Evolutionary conservation across 768 basidiomycete genomes (phyloP), one percentile per base, ranked within the genome.

Genomic region (Sarcodon sp.): DNA sequence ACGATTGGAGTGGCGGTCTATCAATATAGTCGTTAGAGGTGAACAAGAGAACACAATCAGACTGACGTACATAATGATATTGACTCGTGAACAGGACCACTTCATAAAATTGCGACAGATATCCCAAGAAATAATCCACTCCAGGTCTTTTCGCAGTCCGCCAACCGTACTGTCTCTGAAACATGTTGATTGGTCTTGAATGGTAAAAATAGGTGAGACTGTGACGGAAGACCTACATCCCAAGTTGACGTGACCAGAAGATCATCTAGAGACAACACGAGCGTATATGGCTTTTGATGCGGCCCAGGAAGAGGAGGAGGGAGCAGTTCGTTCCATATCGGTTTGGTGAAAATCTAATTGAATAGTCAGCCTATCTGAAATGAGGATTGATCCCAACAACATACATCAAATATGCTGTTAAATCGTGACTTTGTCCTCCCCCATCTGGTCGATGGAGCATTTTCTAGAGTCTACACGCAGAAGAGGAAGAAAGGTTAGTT

Each of bases 101-200:
- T 69, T 99, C 96, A 62, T 91, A 99, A 69, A 98, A 99, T 59
- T 97, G 94, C 0, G 91, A 89, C 44, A 99, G 77, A 63, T 99
- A 99, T 27, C 79, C 93, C 33, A 99, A 72, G 76, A 99, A 99
- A 67, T 99, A 98, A 61, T 99, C 96, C 12, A 92, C 87, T 4
- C 96, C 96, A 1, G 96, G 94, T 33, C 96, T 80, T 67, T 98
- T 99, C 5, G 93, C 94, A 3, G 94, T 97, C 54, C 90, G 73
- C 94, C 96, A 99, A 46, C 96, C 96, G 57, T 88, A 74, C 66
- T 88, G 78, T 47, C 93, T 80, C 91, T 96, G 51, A 6, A 4
- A 33, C 38, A 15, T 45, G 33, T 13, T 35, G 6, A 9, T 34
- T 7, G 15, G 43, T 34, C 5, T 8, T 45, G n/a, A 7, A 45